phyloP scores from a whole-genome alignment of 352 stramenopile genomes.

The Globisporangium parvum region DNA sequence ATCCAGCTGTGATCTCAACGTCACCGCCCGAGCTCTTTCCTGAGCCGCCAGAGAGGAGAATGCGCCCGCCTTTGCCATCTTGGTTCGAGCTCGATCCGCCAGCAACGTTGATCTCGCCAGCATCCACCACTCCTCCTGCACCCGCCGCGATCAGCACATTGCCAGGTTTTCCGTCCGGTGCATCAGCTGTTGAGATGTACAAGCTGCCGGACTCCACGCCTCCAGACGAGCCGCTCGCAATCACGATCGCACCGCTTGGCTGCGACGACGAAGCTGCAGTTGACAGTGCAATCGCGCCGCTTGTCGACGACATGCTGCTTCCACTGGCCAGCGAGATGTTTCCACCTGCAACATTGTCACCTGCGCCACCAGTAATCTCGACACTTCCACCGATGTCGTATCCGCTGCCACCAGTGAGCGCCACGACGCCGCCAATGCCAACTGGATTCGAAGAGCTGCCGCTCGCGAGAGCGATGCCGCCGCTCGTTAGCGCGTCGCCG shows the following conservation, averaged over 20 bases:
- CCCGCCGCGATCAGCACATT: constrained; percentile 22
- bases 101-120: constrained; percentile 20
- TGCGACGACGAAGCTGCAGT: constrained; percentile 17
- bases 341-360: constrained; percentile 15
- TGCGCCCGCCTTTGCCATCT: constrained; percentile 21
- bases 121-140: constrained; percentile 14
- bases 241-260: constrained; percentile 21
- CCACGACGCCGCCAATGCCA: constrained; percentile 14
- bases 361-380: constrained; percentile 14
- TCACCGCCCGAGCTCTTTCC: constrained; percentile 20
- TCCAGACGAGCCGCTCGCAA: constrained; percentile 19
- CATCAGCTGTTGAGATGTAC: constrained; percentile 8
- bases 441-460: constrained; percentile 16
- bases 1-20: constrained; percentile 26
- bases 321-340: constrained; percentile 20
- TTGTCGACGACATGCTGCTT: constrained; percentile 13
- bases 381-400: constrained; percentile 18
- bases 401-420: constrained; percentile 20
- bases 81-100: constrained; percentile 22
- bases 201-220: constrained; percentile 13
- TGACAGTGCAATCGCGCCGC: constrained; percentile 21
- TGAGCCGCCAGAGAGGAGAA: constrained; percentile 23
- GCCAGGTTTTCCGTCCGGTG: constrained; percentile 14
- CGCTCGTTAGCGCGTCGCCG: constrained; percentile 14
- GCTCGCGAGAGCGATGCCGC: constrained; percentile 17